A percentile compares a stretch with the other conserved stretches of the same genome.
These are phyloP conservation scores for Neoarthrinium moseri DNA, from an alignment of 2,329 filamentous ascomycete species.

Conservation along the genomic window DNA sequence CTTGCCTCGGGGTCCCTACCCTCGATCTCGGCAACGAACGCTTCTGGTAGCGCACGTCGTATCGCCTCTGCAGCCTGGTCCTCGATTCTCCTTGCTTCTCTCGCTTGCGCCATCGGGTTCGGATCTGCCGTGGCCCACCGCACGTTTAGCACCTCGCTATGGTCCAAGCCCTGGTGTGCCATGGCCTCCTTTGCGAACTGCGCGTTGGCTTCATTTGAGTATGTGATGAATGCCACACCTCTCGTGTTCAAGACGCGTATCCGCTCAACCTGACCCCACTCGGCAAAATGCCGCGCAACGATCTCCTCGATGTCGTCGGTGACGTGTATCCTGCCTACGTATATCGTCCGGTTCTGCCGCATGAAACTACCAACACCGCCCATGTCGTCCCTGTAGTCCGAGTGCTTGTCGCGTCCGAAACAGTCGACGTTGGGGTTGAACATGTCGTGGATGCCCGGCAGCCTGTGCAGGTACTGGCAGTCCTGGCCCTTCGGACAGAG, in stretches of 20 bases:
- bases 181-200: slow-evolving; percentile 95
- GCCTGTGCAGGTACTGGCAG: slow-evolving; percentile 88
- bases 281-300: slow-evolving; percentile 89
- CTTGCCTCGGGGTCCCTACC: slow-evolving; percentile 82
- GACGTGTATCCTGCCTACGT: slow-evolving; percentile 90
- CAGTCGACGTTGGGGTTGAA: slow-evolving; percentile 95
- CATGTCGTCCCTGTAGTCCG: slow-evolving; percentile 96
- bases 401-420: slow-evolving; percentile 90
- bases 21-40: slow-evolving; percentile 92
- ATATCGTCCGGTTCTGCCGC: slow-evolving; percentile 90
- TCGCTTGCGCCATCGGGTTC: slow-evolving; percentile 90
- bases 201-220: slow-evolving; percentile 81
- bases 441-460: slow-evolving; percentile 83
- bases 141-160: slow-evolving; percentile 91
- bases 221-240: slow-evolving; percentile 94
- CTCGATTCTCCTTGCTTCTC: slow-evolving; percentile 84
- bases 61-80: slow-evolving; percentile 97
- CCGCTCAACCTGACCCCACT: slow-evolving; percentile 93
- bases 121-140: slow-evolving; percentile 96
- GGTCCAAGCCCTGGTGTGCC: slow-evolving; percentile 89
- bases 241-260: slow-evolving; percentile 82
- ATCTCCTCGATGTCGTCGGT: slow-evolving; percentile 97
- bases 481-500: slow-evolving; percentile 83
- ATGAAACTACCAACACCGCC: slow-evolving; percentile 93
- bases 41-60: slow-evolving; percentile 78